Evolutionary conservation across 2,329 filamentous ascomycete genomes (phyloP).

Genomic region (Plectosphaerella cucumerina): DNA sequence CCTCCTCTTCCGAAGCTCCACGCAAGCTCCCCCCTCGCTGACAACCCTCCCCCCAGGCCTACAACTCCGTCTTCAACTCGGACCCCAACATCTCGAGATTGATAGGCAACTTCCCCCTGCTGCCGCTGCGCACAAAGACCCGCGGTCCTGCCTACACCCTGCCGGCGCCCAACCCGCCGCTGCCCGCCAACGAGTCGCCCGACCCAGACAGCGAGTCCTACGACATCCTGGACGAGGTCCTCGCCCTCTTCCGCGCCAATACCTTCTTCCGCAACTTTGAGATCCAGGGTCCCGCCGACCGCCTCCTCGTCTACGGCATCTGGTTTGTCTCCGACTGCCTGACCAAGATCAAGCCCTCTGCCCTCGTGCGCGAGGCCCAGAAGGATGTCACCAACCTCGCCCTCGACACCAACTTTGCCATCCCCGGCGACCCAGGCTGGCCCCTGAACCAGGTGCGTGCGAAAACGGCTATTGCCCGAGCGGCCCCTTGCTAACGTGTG

Average conservation of each 20-base stretch:
- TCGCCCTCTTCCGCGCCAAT: slow-evolving; percentile 92
- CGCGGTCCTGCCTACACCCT: slow-evolving; percentile 93
- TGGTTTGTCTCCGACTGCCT: slow-evolving; percentile 90
- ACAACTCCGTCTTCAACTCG: slow-evolving; percentile 94
- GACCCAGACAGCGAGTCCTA: slow-evolving; percentile 90
- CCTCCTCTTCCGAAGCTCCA: slow-evolving; percentile 2
- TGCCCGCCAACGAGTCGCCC: slow-evolving; percentile 58
- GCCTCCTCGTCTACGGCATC: slow-evolving; percentile 94
- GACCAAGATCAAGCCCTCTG: slow-evolving; percentile 75
- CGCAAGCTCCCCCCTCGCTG: slow-evolving; percentile 11
- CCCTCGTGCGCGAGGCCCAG: slow-evolving; percentile 53
- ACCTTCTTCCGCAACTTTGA: slow-evolving; percentile 99
- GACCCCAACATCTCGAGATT: slow-evolving; percentile 62
- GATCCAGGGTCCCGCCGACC: slow-evolving; percentile 92
- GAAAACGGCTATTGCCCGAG: neutral
- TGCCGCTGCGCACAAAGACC: slow-evolving; percentile 90
- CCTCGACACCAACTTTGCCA: slow-evolving; percentile 88
- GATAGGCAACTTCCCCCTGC: slow-evolving; percentile 88
- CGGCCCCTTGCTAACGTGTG: neutral
- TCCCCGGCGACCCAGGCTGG: slow-evolving; percentile 89
- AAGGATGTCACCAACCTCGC: slow-evolving; percentile 86
- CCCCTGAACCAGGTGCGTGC: slow-evolving; percentile 78
- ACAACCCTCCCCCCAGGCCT: slow-evolving; percentile 59
- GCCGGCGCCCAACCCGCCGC: slow-evolving; percentile 49
- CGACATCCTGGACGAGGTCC: slow-evolving; percentile 91